These are phyloP conservation scores for Naegleria fowleri DNA, from an alignment of 208 protist genomes.

Conservation along the genomic window DNA sequence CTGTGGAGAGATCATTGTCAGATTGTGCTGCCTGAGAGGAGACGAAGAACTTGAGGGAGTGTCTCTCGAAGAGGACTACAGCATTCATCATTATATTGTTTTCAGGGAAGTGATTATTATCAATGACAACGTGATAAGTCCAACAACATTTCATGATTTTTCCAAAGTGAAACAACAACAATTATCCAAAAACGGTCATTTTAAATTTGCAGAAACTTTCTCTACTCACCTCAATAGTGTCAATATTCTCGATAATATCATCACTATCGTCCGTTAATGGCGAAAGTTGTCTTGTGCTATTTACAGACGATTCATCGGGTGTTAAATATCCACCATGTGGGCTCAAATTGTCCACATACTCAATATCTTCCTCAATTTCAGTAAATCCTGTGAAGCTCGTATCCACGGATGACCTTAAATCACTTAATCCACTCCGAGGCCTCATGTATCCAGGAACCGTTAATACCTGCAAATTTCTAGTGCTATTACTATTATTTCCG, in stretches of 20 bases:
- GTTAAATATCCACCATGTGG: background rate
- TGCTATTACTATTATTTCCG: background rate
- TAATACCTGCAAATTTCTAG: background rate
- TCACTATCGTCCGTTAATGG: background rate
- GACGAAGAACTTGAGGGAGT: background rate
- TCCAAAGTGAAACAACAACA: too few species aligned
- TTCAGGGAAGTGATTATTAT: too few species aligned
- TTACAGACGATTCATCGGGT: background rate
- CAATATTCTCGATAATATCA: background rate
- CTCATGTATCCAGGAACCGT: background rate
- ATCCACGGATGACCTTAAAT: background rate
- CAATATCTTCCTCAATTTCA: slow-evolving; percentile 14
- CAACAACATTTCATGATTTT: too few species aligned
- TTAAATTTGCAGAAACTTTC: too few species aligned
- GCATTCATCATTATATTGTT: too few species aligned
- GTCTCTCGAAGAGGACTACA: background rate
- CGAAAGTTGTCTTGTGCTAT: background rate
- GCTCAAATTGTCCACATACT: background rate
- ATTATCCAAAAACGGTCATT: too few species aligned
- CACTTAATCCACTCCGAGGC: background rate
- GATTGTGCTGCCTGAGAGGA: background rate
- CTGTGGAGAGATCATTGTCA: background rate
- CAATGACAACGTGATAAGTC: too few species aligned
- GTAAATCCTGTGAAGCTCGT: background rate
- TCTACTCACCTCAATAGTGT: background rate